A percentile compares a stretch with the other conserved stretches of the same genome.
Conservation (phyloP, 495 filamentous ascomycete species). For the Penicillium canescens region DNA sequence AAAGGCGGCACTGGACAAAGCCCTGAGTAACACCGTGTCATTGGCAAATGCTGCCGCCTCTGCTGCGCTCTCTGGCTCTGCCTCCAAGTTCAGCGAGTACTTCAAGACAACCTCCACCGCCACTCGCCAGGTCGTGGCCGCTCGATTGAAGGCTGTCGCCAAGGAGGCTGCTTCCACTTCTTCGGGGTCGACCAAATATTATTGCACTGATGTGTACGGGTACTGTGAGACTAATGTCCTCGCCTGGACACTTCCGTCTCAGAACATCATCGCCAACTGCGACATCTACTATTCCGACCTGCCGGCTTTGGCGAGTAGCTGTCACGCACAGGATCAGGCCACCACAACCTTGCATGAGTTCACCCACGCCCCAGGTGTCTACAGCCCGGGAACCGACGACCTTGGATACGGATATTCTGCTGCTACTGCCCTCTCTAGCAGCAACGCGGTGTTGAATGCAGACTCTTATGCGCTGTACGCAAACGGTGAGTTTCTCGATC, state of each 20-base stretch:
- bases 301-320: slow-evolving; percentile 39
- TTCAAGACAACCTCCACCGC: slow-evolving; percentile 57
- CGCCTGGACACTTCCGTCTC: slow-evolving; percentile 56
- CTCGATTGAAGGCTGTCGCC: slow-evolving; percentile 51
- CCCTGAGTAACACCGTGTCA: slow-evolving; percentile 48
- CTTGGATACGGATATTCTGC: slow-evolving; percentile 59
- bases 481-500: slow-evolving; percentile 42
- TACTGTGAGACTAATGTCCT: slow-evolving; percentile 53
- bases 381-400: slow-evolving; percentile 57
- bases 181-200: slow-evolving; percentile 45
- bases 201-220: slow-evolving; percentile 51
- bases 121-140: slow-evolving; percentile 49
- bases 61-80: slow-evolving; percentile 49
- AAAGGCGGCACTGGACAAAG: slow-evolving; percentile 40
- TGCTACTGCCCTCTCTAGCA: slow-evolving; percentile 37
- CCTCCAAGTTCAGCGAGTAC: slow-evolving; percentile 57
- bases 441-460: slow-evolving; percentile 57
- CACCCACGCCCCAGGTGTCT: slow-evolving; percentile 59
- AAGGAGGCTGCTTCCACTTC: slow-evolving; percentile 46
- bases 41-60: slow-evolving; percentile 54
- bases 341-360: slow-evolving; percentile 64
- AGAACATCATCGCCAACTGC: slow-evolving; percentile 57
- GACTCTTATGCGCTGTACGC: slow-evolving; percentile 65
- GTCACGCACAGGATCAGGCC: slow-evolving; percentile 60
- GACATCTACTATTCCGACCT: slow-evolving; percentile 54